Conservation (phyloP, 495 filamentous ascomycete species). For the Hypoxylon trugodes region DNA sequence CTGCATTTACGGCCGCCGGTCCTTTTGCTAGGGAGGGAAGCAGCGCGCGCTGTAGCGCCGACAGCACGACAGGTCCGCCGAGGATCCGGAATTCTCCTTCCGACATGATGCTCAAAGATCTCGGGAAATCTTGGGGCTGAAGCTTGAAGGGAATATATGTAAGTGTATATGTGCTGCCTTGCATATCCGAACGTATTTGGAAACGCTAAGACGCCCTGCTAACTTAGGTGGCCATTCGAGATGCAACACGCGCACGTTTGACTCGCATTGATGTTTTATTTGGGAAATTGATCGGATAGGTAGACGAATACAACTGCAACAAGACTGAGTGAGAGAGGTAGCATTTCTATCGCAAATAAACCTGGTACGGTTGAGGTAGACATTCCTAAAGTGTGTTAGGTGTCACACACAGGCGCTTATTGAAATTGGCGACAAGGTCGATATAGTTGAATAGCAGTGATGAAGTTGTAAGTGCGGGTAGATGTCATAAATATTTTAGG, state of each 20-base stretch:
- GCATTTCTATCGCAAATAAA: slow-evolving; percentile 16
- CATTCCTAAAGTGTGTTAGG: too few relatives aligned
- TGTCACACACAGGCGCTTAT: too few relatives aligned
- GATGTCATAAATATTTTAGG: too few relatives aligned
- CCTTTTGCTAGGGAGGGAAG: slow-evolving; percentile 9
- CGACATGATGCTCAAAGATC: slow-evolving; percentile 14
- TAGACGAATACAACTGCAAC: slow-evolving; percentile 1
- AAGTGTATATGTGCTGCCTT: too few relatives aligned
- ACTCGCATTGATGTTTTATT: slow-evolving; percentile 30
- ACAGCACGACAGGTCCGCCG: neutral
- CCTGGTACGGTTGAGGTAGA: slow-evolving; percentile 13
- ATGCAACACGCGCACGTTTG: slow-evolving; percentile 38
- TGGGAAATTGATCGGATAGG: slow-evolving; percentile 24
- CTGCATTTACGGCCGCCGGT: slow-evolving; percentile 27
- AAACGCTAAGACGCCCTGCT: slow-evolving; percentile 30
- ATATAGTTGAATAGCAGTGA: too few relatives aligned
- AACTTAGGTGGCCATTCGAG: slow-evolving; percentile 8
- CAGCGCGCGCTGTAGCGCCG: neutral
- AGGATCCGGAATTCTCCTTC: slow-evolving; percentile 2
- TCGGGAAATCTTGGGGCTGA: slow-evolving; percentile 25
- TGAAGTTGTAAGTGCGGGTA: too few relatives aligned
- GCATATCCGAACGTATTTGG: slow-evolving; percentile 13
- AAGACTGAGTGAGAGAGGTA: slow-evolving; percentile 8
- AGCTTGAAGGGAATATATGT: slow-evolving; percentile 1
- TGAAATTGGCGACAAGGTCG: too few relatives aligned